Base-by-base conservation (phyloP, 2,329 filamentous ascomycete genomes). In the Venturiaceae sp. region DNA sequence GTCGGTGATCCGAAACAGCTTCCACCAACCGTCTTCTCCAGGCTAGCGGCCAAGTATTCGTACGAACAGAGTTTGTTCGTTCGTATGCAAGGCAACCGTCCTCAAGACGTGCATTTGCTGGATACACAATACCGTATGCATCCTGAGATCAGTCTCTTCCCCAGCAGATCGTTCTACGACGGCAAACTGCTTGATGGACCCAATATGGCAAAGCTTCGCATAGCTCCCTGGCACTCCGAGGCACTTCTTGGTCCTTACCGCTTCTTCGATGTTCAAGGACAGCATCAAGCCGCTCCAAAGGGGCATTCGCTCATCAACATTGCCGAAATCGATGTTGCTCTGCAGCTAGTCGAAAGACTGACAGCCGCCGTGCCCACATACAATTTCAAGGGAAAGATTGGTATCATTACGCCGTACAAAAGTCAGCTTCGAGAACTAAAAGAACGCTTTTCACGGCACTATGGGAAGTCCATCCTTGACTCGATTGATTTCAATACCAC, bases 51-150 rank as follows among this genome's bases (percentile, higher is more conserved):
- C 14, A 83, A 85, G 37, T 97, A 92, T 72, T 91, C 94, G 63
- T 99, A 97, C 73, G 92, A 97, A 68, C 94, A 99, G 75, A 96
- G 90, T 80, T 77, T 99, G 73, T 99, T 99, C 75, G 94, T 97
- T 57, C 88, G 94, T 34, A 99, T 99, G 92, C 94, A 97, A 69
- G 85, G 86, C 66, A 96, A 96, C 63, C 86, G 92, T 66, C 89
- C 90, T 0, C 78, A 88, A 33, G 87, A 95, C 63, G 85, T 99
- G 16, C 92, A 99, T 75, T 80, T 99, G 28, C 83, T 99, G n/a
- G 92, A 97, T 68, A 94, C 88, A 58, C 94, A 99, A 69, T 99
- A 99, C 71, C 94, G 94, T 73, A 99, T 99, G 95, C 94, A 99
- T 74, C 94, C 95, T 0, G 90, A 94, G 64, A 99, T 99, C 69